Evolutionary conservation across 805 yeast genomes (phyloP).

Genomic region (Wickerhamiella nectarea): DNA sequence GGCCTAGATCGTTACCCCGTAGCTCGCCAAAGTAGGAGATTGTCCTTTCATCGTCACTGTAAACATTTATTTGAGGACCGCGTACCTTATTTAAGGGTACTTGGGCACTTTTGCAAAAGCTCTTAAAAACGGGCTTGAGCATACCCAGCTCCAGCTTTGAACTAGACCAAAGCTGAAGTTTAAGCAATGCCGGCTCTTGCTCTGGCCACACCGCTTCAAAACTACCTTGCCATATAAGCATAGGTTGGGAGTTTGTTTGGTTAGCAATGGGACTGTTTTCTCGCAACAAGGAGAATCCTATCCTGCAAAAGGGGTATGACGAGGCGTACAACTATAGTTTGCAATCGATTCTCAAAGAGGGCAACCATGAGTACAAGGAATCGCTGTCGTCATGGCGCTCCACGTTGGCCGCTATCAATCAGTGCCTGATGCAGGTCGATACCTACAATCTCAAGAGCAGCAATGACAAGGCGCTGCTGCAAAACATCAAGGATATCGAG

Average conservation of each 20-base stretch:
- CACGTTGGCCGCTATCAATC: constrained; percentile 25
- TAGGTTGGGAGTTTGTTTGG: neutral
- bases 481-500: constrained; percentile 29
- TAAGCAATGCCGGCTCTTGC: neutral
- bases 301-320: constrained; percentile 28
- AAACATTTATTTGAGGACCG: constrained; percentile 16
- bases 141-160: neutral
- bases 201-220: constrained; percentile 6
- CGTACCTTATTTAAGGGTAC: constrained; percentile 15
- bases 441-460: constrained; percentile 24
- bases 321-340: constrained; percentile 31
- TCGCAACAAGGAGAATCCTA: constrained; percentile 8
- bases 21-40: constrained; percentile 14
- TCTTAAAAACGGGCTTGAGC: neutral
- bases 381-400: constrained; percentile 28
- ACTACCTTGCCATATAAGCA: constrained; percentile 8
- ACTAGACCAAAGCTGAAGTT: constrained; percentile 3
- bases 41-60: constrained; percentile 10
- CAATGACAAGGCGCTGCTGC: constrained; percentile 25
- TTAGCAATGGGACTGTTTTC: constrained; percentile 8
- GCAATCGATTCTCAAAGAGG: constrained; percentile 29
- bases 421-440: constrained; percentile 23
- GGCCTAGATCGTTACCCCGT: constrained; percentile 8
- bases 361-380: constrained; percentile 25
- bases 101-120: constrained; percentile 8